A percentile compares a stretch with the other conserved stretches of the same genome.
phyloP scores from a whole-genome alignment of 2,329 filamentous ascomycete species.

The Stachybotrys chlorohalonatus region DNA sequence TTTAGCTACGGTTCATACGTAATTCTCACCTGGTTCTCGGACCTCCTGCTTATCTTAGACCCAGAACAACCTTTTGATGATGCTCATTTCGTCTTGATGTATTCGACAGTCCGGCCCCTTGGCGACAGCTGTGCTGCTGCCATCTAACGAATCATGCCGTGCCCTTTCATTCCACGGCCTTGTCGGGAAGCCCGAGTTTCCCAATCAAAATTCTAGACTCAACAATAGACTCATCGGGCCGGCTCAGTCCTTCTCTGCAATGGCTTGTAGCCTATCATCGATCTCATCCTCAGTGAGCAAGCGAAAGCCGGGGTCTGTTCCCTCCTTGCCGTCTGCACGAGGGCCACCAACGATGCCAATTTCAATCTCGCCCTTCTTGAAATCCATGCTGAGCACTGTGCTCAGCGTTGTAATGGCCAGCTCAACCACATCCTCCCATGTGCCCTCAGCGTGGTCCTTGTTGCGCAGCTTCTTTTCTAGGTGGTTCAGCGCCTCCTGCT shows the following conservation, averaged over 20 bases:
- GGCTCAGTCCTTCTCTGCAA: conserved; percentile 91
- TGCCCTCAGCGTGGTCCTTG: conserved; percentile 87
- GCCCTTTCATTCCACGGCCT: background rate
- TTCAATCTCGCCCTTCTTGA: conserved; percentile 99
- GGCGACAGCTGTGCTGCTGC: background rate
- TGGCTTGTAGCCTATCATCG: conserved; percentile 94
- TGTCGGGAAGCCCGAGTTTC: background rate
- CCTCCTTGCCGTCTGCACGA: conserved; percentile 71
- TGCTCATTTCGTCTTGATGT: background rate
- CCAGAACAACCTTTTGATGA: background rate
- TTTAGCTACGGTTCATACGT: background rate
- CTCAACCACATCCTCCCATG: conserved; percentile 97
- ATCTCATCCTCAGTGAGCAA: conserved; percentile 95
- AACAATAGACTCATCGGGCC: background rate
- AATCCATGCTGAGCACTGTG: conserved; percentile 95
- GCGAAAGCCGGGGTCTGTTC: conserved; percentile 71
- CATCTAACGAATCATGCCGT: background rate
- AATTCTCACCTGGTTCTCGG: background rate
- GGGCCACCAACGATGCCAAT: conserved; percentile 94
- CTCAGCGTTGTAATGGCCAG: conserved; percentile 91
- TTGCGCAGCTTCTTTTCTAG: conserved; percentile 99
- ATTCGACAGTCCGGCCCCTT: background rate
- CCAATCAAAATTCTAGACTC: background rate
- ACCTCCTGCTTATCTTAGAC: background rate
- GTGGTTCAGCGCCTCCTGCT: conserved; percentile 97